A percentile compares a stretch with the other conserved stretches of the same genome.
Evolutionary conservation across 2,329 filamentous ascomycete genomes (phyloP).

Genomic region (Penicillium sp.): DNA sequence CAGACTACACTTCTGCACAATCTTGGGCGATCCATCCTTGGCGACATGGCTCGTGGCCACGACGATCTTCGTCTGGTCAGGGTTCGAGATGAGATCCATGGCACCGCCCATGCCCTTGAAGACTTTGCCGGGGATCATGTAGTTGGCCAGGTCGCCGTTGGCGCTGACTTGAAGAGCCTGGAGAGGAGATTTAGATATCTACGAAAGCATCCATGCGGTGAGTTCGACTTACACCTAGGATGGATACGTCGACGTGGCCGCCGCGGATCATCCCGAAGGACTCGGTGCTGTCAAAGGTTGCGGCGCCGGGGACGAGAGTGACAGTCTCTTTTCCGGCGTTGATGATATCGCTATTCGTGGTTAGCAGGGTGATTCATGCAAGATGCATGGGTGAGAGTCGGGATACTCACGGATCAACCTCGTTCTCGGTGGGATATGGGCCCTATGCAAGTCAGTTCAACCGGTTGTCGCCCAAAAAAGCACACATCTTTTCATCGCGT

Average conservation of each 20-base stretch:
- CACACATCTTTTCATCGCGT: conserved; percentile 15
- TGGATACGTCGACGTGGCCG: conserved; percentile 80
- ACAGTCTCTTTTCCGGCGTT: conserved; percentile 89
- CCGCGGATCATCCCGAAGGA: conserved; percentile 87
- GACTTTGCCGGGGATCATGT: conserved; percentile 86
- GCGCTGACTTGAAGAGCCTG: conserved; percentile 76
- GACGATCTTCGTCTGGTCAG: conserved; percentile 71
- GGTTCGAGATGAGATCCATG: conserved; percentile 74
- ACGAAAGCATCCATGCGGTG: background rate
- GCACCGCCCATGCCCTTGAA: conserved; percentile 84
- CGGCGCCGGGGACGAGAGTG: conserved; percentile 74
- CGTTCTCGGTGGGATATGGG: conserved; percentile 71
- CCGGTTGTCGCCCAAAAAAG: no score
- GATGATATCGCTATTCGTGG: conserved; percentile 64
- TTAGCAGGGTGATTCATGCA: background rate
- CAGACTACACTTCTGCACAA: conserved; percentile 65
- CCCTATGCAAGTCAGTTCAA: conserved; percentile 48
- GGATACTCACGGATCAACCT: conserved; percentile 63
- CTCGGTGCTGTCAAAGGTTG: conserved; percentile 77
- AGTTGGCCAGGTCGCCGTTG: conserved; percentile 79
- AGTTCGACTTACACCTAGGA: conserved; percentile 63
- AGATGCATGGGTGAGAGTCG: background rate
- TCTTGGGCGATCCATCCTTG: conserved; percentile 69
- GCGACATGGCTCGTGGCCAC: conserved; percentile 71
- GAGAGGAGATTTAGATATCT: background rate